phyloP scores from a whole-genome alignment of 352 stramenopile species.

The Pythium volutum region DNA sequence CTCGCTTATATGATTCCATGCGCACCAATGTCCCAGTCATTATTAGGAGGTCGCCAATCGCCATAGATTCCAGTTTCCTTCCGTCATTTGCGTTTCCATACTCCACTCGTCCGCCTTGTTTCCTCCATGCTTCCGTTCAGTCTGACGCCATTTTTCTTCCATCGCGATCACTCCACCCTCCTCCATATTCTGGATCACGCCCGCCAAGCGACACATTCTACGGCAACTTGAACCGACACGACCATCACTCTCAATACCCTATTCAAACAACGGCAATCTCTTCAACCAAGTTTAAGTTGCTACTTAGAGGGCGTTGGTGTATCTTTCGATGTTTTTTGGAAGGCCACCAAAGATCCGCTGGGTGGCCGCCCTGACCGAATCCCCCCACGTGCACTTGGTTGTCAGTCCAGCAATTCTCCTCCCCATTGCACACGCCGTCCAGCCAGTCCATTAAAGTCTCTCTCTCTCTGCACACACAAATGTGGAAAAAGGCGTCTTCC shows the following conservation, averaged over 20 bases:
- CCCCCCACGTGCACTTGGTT: background rate
- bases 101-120: too few species aligned
- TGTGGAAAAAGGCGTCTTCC: slow-evolving; percentile 22
- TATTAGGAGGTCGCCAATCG: too few species aligned
- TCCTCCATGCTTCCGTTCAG: background rate
- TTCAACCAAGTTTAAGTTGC: background rate
- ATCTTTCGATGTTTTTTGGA: slow-evolving; percentile 28
- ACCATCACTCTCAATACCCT: slow-evolving; percentile 20
- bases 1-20: too few species aligned
- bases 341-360: slow-evolving; percentile 21
- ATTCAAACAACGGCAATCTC: background rate
- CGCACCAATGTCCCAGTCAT: too few species aligned
- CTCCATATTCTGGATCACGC: background rate
- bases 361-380: background rate
- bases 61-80: too few species aligned
- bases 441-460: background rate
- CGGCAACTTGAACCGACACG: slow-evolving; percentile 18
- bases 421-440: slow-evolving; percentile 1
- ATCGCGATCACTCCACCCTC: background rate
- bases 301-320: background rate
- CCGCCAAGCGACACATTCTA: slow-evolving; percentile 13
- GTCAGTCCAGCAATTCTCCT: slow-evolving; percentile 20
- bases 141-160: slow-evolving; percentile 11
- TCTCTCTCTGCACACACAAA: slow-evolving; percentile 2
- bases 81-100: background rate